Base-by-base conservation (phyloP, 768 basidiomycete species). In the Lentinula edodes region DNA sequence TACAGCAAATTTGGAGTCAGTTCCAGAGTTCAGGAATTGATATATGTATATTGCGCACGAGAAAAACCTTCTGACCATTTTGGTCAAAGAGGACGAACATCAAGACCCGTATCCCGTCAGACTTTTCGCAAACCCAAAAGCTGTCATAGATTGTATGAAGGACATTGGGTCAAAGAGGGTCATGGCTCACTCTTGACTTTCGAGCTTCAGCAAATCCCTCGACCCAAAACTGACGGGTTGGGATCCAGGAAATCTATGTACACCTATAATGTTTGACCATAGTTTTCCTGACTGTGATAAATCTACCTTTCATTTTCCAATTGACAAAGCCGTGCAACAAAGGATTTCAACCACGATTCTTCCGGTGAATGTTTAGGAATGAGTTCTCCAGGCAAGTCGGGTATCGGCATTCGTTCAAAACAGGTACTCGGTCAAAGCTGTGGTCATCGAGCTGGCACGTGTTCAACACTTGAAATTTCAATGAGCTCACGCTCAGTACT, bases 91-190 rank as follows among this genome's bases (percentile, higher is more conserved):
- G 77, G 54, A 98, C 82, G 62, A 96, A 76, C 56, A 98, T 83
- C 34, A 99, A 78, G 43, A 98, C 91, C 39, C 97, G 86, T 56
- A 99, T 72, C 12, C 97, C 97, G 70, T 98, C 97, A 12, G 93
- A 96, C 78, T 98, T 98, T 78, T 99, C 97, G 76, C 95, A 97
- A 46, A 99, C 97, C 96, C 96, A 99, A 74, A 91, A 99, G 71
- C 95, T 98, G 70, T 52, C 32, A 28, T 28, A 28, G 2, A 28
- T 28, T 28, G 36, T 52, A 52, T 53, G 59, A 63, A 53, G 42
- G 20, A 10, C 42, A 65, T 56, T 58, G 39, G 48, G 16, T 52
- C 16, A 3, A 46, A 35, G 52, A 52, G 1, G 63, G 6, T 46
- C 23, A 46, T 20, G 6, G 77, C 84, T 64, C 72, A 95, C 95